Percentiles rank a stretch among this genome's conserved stretches.
phyloP scores from a whole-genome alignment of 2,329 filamentous ascomycete species.

The Dothistroma septosporum region DNA sequence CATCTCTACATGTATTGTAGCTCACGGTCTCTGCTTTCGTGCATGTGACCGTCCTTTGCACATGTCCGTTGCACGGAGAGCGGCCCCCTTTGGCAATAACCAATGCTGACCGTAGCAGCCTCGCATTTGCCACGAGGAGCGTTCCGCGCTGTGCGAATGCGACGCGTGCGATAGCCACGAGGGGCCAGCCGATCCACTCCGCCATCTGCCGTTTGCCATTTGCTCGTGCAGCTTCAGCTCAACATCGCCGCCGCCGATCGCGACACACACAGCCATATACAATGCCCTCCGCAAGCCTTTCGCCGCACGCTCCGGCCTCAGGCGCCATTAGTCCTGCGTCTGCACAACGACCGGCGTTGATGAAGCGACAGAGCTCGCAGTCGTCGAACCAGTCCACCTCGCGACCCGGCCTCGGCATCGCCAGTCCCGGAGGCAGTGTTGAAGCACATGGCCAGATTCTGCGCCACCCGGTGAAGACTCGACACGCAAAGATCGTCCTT shows the following conservation, averaged over 20 bases:
- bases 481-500: conserved; percentile 32
- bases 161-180: not conserved
- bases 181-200: not conserved
- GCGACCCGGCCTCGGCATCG: conserved; percentile 12
- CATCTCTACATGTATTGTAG: not conserved
- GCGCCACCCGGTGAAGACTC: conserved; percentile 19
- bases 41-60: not conserved
- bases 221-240: not conserved
- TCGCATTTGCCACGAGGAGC: not conserved
- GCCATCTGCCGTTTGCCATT: not conserved
- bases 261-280: not conserved
- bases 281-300: conserved; percentile 6
- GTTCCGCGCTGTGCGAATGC: not conserved
- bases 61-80: not conserved
- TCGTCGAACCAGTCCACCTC: conserved; percentile 22
- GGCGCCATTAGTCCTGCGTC: conserved; percentile 10
- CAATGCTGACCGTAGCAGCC: not conserved
- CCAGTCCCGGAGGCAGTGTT: conserved; percentile 25
- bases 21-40: not conserved
- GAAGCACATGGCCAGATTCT: conserved; percentile 25
- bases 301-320: conserved; percentile 4
- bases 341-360: conserved; percentile 24
- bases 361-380: conserved; percentile 31
- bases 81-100: not conserved
- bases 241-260: not conserved